Percentiles rank a stretch among this genome's conserved stretches.
Conservation (phyloP, 257 asterid species). For the Nicotiana noctiflora region DNA sequence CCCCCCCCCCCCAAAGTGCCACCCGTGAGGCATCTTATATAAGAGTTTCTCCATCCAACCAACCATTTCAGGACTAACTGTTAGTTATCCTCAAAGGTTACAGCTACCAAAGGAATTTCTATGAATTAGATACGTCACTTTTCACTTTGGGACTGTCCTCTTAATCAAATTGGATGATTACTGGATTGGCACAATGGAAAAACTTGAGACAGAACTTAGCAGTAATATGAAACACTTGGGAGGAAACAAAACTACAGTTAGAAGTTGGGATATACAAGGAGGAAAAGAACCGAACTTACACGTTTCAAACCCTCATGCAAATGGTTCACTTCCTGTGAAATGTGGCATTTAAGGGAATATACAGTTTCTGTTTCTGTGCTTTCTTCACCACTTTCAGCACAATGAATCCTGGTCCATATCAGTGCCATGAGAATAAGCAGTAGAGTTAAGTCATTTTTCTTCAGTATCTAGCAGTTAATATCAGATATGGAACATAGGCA, state of each 20-base stretch:
- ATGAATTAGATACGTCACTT: not conserved
- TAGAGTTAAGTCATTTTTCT: conserved; percentile 1
- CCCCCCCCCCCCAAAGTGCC: too few relatives aligned
- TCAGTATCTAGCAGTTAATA: conserved; percentile 4
- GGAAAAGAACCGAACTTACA: conserved; percentile 45
- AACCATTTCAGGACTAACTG: conserved; percentile 1
- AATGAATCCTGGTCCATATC: conserved; percentile 68
- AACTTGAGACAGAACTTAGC: not conserved
- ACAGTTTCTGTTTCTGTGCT: conserved; percentile 84
- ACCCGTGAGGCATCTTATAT: not conserved
- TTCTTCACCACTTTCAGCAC: conserved; percentile 99
- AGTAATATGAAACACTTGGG: not conserved
- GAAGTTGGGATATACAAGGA: not conserved
- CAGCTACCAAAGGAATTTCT: not conserved
- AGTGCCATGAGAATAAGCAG: not conserved
- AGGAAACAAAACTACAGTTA: not conserved
- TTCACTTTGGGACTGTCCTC: not conserved
- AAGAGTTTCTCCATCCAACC: not conserved
- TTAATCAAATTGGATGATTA: not conserved
- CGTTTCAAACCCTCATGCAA: conserved; percentile 90
- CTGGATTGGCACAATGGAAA: not conserved
- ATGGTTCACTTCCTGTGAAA: conserved; percentile 98
- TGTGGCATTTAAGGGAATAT: conserved; percentile 93
- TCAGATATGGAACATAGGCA: not conserved
- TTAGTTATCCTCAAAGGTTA: not conserved